Base-by-base conservation (phyloP, 2,329 filamentous ascomycete genomes). In the Cercospora zeae-maydis region DNA sequence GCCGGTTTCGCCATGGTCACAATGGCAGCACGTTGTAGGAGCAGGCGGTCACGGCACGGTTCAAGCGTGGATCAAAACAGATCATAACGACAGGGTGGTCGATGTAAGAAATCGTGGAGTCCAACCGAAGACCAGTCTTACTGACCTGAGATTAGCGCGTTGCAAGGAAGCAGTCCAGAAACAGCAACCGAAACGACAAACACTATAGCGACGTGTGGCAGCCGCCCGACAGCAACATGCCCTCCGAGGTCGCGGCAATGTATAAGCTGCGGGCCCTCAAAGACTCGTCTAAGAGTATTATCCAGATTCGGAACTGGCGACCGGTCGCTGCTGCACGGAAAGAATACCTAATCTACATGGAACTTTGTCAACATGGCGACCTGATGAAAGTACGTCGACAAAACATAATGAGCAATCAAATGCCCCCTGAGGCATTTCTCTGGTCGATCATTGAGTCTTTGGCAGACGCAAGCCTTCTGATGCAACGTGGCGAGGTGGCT, bases 241-340 rank as follows among this genome's bases (percentile, higher is more conserved):
- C 56, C 2, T 1, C 7, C 1, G 56, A 58, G n/a, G 42, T 58
- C 27, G 37, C 37, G 5, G 56, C 42, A 34, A 51, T 58, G 56
- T 58, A 58, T 39, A 58, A 27, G 10, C 30, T 58, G 27, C 37
- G 42, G 2, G 13, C 24, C 5, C 42, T 47, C 39, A 33, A 49
- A 34, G 42, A 19, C 8, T 58, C 56, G 3, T 16, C 11, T 2
- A 16, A 58, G 2, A 4, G 4, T 4, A 9, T 58, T 14, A 10
- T 21, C 9, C 39, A 58, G 42, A 58, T 58, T 11, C 16, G 56
- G 14, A 58, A 51, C 11, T 58, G 56, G 56, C 24, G 56, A 2
- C 14, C 11, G 3, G 9, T 31, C 4, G 2, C n/a, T n/a, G n/a
- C n/a, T n/a, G n/a, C n/a, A n/a, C n/a, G n/a, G n/a, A n/a, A n/a